Conservation (phyloP, 768 basidiomycete genomes). For the Pleurotus pulmonarius region DNA sequence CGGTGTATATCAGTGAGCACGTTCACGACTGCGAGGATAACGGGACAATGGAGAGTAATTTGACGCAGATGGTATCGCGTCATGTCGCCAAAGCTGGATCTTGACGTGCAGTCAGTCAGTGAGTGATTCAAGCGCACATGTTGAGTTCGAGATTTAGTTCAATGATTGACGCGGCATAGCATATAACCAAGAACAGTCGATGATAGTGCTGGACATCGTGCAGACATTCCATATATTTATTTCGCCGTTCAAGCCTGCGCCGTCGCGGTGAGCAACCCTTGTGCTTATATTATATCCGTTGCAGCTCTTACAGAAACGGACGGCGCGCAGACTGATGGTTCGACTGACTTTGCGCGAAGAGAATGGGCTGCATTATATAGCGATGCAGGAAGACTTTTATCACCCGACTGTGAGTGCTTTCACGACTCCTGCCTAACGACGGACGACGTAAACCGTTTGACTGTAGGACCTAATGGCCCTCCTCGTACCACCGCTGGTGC, state of each 20-base stretch:
- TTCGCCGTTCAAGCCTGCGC: slow-evolving; percentile 38
- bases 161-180: slow-evolving; percentile 25
- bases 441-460: neutral
- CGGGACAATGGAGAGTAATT: neutral
- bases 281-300: neutral
- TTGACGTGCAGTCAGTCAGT: slow-evolving; percentile 42
- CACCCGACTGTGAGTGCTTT: slow-evolving; percentile 42
- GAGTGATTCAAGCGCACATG: slow-evolving; percentile 16
- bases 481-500: slow-evolving; percentile 37
- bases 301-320: neutral
- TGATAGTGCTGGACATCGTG: slow-evolving; percentile 46
- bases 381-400: slow-evolving; percentile 56
- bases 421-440: neutral
- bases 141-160: neutral
- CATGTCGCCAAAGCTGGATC: slow-evolving; percentile 46
- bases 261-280: slow-evolving; percentile 34
- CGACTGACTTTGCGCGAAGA: slow-evolving; percentile 48
- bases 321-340: slow-evolving; percentile 36
- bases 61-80: slow-evolving; percentile 57
- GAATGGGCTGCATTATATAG: slow-evolving; percentile 39
- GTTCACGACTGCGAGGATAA: neutral
- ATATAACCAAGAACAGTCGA: slow-evolving; percentile 38
- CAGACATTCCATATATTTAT: slow-evolving; percentile 54
- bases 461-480: slow-evolving; percentile 39
- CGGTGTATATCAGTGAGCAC: slow-evolving; percentile 53